Conservation (phyloP, 345 rosid species). For the Pelargonium nanum region DNA sequence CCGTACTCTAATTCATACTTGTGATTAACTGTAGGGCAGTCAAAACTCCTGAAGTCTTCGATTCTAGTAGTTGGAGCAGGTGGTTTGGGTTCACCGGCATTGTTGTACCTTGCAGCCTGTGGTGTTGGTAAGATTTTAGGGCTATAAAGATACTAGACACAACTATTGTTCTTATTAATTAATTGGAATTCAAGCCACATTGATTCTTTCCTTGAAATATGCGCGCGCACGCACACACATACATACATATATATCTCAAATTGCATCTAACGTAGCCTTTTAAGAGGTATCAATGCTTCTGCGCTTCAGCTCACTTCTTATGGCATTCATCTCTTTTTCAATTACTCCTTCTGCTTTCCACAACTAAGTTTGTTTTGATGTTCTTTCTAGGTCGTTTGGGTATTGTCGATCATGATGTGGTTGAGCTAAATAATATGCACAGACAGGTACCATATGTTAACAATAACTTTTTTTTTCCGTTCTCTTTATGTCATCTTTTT, state of each 20-base stretch:
- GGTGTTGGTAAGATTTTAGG: conserved; percentile 54
- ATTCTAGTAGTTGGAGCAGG: conserved; percentile 90
- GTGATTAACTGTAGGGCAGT: conserved; percentile 40
- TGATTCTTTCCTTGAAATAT: background rate
- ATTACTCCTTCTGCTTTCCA: background rate
- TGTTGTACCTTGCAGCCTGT: conserved; percentile 80
- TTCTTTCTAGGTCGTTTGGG: conserved; percentile 62
- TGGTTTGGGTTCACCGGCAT: conserved; percentile 86
- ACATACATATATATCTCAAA: background rate
- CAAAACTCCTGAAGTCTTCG: conserved; percentile 69
- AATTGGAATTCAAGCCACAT: background rate
- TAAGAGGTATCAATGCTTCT: background rate
- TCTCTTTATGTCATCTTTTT: background rate
- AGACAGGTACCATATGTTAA: conserved; percentile 54
- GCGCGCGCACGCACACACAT: no score
- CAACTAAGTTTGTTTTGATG: background rate
- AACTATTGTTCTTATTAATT: background rate
- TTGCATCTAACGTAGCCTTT: background rate
- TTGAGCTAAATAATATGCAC: conserved; percentile 95
- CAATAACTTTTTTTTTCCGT: background rate
- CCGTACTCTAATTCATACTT: background rate
- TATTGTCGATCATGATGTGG: conserved; percentile 86
- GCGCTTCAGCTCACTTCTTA: background rate
- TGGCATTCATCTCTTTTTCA: background rate
- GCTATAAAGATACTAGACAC: background rate